Percentiles rank a stretch among this genome's conserved stretches.
Evolutionary conservation across 106 monocot species (phyloP).

Genomic region (Narthecium ossifragum): DNA sequence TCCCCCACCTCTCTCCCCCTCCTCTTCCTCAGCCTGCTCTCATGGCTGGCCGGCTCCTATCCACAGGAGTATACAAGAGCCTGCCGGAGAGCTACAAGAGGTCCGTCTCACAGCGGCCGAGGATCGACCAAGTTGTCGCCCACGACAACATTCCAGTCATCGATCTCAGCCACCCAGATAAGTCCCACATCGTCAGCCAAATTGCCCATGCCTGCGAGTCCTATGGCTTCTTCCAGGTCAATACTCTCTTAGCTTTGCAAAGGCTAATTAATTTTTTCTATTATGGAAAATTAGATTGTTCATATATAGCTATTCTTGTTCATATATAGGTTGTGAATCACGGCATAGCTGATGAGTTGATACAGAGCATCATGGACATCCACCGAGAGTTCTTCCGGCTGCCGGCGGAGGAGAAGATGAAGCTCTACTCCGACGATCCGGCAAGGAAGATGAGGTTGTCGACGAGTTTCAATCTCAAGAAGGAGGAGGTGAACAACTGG

Average conservation of each 20-base stretch:
- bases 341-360: background rate
- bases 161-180: background rate
- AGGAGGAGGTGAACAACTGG: conserved; percentile 6
- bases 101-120: background rate
- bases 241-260: too few species aligned
- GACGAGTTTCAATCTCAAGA: conserved; percentile 9
- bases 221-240: conserved; percentile 8
- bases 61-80: background rate
- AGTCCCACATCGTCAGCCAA: background rate
- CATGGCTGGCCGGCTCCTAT: background rate
- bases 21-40: background rate
- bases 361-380: background rate
- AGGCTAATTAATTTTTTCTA: background rate
- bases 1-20: background rate
- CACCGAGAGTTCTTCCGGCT: conserved; percentile 1
- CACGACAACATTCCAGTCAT: background rate
- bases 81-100: conserved; percentile 1
- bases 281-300: background rate
- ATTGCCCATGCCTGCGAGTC: background rate
- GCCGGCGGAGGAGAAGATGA: conserved; percentile 5
- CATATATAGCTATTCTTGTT: background rate
- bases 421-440: conserved; percentile 10
- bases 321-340: conserved; percentile 4
- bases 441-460: background rate
- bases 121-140: too few species aligned